A percentile compares a stretch with the other conserved stretches of the same genome.
These are phyloP conservation scores for Phytophthora sansomeana DNA, from an alignment of 352 stramenopile species.

Conservation along the genomic window DNA sequence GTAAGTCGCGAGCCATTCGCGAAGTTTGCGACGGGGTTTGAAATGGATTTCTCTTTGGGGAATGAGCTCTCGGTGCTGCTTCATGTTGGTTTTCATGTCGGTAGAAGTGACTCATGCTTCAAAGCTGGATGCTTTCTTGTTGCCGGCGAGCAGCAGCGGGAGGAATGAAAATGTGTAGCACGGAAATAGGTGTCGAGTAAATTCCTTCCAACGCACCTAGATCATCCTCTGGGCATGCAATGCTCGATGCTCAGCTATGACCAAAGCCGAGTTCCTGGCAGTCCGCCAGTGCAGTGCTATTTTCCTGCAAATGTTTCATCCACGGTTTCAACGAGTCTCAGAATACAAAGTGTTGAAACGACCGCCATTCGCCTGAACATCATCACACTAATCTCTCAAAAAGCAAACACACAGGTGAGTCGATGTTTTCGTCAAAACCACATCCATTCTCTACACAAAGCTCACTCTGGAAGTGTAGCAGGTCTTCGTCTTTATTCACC, in stretches of 20 bases:
- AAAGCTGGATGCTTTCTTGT: not conserved
- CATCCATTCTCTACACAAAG: constrained; percentile 48
- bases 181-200: constrained; percentile 29
- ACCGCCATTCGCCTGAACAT: constrained; percentile 11
- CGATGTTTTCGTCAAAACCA: constrained; percentile 31
- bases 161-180: constrained; percentile 12
- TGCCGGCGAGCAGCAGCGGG: not conserved
- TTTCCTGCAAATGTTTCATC: constrained; percentile 20
- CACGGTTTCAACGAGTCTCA: constrained; percentile 23
- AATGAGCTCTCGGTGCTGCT: constrained; percentile 3
- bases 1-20: constrained; percentile 33
- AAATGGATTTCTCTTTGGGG: constrained; percentile 40
- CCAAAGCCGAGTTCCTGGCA: not conserved
- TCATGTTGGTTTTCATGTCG: constrained; percentile 23
- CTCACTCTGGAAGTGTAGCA: constrained; percentile 30
- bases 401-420: constrained; percentile 8
- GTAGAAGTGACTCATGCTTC: constrained; percentile 29
- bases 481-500: constrained; percentile 17
- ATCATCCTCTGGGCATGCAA: constrained; percentile 16
- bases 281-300: constrained; percentile 8
- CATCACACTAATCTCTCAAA: constrained; percentile 8
- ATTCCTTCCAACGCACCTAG: constrained; percentile 12
- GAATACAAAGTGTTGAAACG: constrained; percentile 13
- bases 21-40: constrained; percentile 54
- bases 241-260: not conserved